Evolutionary conservation across 352 stramenopile genomes (phyloP).

Genomic region (Globisporangium rhizosaccharum): DNA sequence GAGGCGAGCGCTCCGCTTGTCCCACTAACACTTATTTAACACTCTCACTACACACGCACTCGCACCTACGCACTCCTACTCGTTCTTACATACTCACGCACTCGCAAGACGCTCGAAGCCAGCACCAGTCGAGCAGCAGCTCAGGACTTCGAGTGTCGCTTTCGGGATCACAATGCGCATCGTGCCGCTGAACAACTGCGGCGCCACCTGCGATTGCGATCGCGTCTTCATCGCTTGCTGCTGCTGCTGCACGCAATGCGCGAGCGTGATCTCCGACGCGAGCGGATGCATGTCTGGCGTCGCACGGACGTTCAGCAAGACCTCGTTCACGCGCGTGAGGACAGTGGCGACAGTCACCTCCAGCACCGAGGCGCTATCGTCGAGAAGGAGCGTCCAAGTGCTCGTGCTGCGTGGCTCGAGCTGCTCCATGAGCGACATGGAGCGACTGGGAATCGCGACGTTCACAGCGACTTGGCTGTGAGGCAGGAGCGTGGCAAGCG

Average conservation of each 20-base stretch:
- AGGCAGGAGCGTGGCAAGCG: too few species aligned
- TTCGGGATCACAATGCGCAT: slow-evolving; percentile 8
- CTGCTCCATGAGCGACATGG: too few species aligned
- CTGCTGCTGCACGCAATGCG: neutral
- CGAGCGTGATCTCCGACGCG: neutral
- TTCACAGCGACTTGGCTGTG: too few species aligned
- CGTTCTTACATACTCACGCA: neutral
- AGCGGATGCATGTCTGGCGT: neutral
- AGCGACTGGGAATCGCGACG: too few species aligned
- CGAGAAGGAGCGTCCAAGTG: neutral
- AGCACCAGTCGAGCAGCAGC: neutral
- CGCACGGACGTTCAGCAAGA: neutral
- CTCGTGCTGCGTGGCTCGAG: neutral
- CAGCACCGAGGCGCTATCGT: neutral
- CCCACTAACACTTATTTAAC: neutral
- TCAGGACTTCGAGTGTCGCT: slow-evolving; percentile 8
- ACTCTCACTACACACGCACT: neutral
- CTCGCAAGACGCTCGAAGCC: too few species aligned
- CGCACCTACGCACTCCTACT: neutral
- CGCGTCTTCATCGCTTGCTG: neutral
- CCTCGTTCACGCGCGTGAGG: neutral
- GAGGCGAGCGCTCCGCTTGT: neutral
- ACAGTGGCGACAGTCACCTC: neutral
- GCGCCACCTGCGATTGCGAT: neutral
- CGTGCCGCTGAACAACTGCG: neutral